Evolutionary conservation across 768 basidiomycete species (phyloP).

Genomic region (Kwoniella sp.): DNA sequence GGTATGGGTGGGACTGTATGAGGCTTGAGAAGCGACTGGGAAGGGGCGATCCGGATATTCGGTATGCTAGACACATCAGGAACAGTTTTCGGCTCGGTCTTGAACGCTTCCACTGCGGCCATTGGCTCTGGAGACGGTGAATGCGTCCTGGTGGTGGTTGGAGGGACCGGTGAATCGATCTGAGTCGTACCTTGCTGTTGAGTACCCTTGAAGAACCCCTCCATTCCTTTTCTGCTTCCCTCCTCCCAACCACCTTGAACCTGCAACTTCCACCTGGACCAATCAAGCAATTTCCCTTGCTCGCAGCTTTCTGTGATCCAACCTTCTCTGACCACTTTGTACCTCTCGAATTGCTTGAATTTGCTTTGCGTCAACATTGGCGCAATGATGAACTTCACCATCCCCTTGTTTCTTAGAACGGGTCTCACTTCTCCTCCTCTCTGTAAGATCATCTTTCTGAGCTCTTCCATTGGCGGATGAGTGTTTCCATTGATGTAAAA

Average conservation of each 20-base stretch:
- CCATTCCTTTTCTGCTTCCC: constrained; percentile 46
- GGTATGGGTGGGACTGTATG: constrained; percentile 14
- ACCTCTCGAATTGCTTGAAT: constrained; percentile 78
- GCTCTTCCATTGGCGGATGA: constrained; percentile 77
- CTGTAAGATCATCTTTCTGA: constrained; percentile 74
- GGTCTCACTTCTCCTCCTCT: constrained; percentile 78
- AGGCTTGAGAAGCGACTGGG: constrained; percentile 15
- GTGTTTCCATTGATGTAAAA: constrained; percentile 95
- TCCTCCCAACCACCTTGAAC: constrained; percentile 48
- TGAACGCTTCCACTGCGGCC: too few relatives aligned
- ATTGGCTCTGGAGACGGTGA: too few relatives aligned
- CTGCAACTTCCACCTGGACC: constrained; percentile 67
- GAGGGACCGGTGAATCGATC: not conserved
- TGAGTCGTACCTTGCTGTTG: constrained; percentile 1
- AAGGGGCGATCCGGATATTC: not conserved
- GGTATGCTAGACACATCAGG: not conserved
- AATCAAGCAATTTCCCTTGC: constrained; percentile 70
- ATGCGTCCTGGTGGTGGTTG: too few relatives aligned
- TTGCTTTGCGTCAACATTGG: constrained; percentile 88
- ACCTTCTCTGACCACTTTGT: constrained; percentile 85
- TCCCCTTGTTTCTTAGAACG: constrained; percentile 44
- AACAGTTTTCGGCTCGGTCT: not conserved
- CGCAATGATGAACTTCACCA: constrained; percentile 67
- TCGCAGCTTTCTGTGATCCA: constrained; percentile 85
- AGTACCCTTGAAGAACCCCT: constrained; percentile 33